Evolutionary conservation across 495 filamentous ascomycete species (phyloP).

Genomic region (Podospora didyma): DNA sequence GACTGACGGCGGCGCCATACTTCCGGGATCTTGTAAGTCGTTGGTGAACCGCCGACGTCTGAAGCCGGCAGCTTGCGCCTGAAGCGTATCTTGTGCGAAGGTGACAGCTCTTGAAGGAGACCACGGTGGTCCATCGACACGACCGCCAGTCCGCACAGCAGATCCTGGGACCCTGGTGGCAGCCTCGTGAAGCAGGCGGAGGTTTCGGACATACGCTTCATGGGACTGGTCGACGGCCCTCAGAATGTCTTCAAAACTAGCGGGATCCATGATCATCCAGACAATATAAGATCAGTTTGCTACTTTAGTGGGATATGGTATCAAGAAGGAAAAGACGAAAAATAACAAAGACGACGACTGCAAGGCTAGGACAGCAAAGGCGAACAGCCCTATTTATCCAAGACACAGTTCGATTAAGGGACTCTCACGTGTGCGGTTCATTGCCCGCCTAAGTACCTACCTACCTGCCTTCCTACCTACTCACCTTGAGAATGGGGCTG

Average conservation of each 20-base stretch:
- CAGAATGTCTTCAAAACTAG: conserved; percentile 29
- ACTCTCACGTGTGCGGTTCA: too few species aligned
- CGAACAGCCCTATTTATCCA: too few species aligned
- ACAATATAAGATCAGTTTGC: too few species aligned
- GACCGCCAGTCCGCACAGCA: neutral
- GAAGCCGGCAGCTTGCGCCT: neutral
- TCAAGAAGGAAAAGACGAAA: too few species aligned
- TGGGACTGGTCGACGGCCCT: conserved; percentile 31
- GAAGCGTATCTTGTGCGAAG: conserved; percentile 7
- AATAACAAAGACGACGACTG: too few species aligned
- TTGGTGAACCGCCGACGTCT: conserved; percentile 8
- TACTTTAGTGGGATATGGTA: too few species aligned
- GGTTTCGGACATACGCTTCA: conserved; percentile 32
- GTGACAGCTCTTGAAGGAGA: conserved; percentile 13
- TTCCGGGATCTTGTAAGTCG: conserved; percentile 1
- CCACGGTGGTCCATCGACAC: conserved; percentile 7
- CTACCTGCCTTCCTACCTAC: too few species aligned
- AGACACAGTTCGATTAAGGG: too few species aligned
- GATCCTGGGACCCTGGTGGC: conserved; percentile 6
- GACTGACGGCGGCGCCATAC: neutral
- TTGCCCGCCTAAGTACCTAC: too few species aligned
- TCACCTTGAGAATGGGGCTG: too few species aligned
- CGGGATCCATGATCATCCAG: too few species aligned
- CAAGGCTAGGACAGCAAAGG: too few species aligned
- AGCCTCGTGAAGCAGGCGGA: conserved; percentile 29